These are phyloP conservation scores for Fagus sylvatica DNA, from an alignment of 306 rosid species.

Conservation along the genomic window DNA sequence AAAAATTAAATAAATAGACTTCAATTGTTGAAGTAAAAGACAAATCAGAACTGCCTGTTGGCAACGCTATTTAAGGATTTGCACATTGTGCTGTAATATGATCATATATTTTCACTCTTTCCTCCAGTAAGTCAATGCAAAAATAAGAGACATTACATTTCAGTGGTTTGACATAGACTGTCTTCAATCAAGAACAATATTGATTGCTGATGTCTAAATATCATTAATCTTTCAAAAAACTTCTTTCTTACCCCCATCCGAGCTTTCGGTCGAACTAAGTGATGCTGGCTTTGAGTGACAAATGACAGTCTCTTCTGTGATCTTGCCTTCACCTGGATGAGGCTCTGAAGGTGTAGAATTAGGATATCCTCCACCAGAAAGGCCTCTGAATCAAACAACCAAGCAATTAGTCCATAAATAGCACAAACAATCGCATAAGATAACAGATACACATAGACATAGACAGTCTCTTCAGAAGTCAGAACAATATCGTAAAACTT, in stretches of 20 bases:
- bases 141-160: neutral
- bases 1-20: slow-evolving; percentile 9
- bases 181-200: neutral
- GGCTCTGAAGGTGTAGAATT: slow-evolving; percentile 38
- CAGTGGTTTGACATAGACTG: slow-evolving; percentile 6
- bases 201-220: neutral
- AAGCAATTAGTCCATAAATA: slow-evolving; percentile 26
- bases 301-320: slow-evolving; percentile 63
- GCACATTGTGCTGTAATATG: neutral
- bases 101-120: neutral
- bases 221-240: neutral
- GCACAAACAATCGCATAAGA: neutral
- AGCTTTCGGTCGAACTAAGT: slow-evolving; percentile 89
- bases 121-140: slow-evolving; percentile 1
- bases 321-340: slow-evolving; percentile 59
- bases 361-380: slow-evolving; percentile 49
- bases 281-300: slow-evolving; percentile 94
- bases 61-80: slow-evolving; percentile 5
- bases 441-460: neutral
- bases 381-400: slow-evolving; percentile 49
- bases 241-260: slow-evolving; percentile 70
- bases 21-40: slow-evolving; percentile 4
- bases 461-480: neutral
- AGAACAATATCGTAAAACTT: neutral
- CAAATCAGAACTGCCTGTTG: neutral